Evolutionary conservation across 352 stramenopile genomes (phyloP), one percentile per base, ranked within the genome.

Genomic region (Globisporangium mamillatum): DNA sequence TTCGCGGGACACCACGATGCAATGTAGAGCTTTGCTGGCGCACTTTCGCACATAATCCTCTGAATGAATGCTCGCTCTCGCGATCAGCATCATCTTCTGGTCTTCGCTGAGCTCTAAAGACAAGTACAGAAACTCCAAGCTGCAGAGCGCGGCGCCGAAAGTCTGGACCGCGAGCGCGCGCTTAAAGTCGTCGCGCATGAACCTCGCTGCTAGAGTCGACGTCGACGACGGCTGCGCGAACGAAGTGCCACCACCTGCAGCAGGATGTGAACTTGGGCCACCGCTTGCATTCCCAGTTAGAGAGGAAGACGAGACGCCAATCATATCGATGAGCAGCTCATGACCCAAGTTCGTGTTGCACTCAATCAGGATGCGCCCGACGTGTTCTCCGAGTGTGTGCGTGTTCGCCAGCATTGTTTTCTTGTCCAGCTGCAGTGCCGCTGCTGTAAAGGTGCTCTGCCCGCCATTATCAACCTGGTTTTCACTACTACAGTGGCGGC

Each of bases 311-410:
- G 57, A 50, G 8, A 14, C 29, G 10, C 24, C 52, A 6, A 64
- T 57, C n/a, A 36, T 61, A 50, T 69, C 62, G 12, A 66, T 66
- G 29, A 73, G 63, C 44, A 73, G 34, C 55, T 73, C 65, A 22
- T 89, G 77, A 1, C 86, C 87, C 29, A 92, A 77, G 1, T 80
- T 69, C 10, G 85, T 84, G 63, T 83, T 92, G 53, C 83, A 91
- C 46, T 89, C 83, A 12, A 93, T 82, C 52, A 93, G 59, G 10
- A 91, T 78, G 24, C 88, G 83, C 3, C 84, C 80, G 3, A 93
- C 65, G 0, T 90, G 72, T 10, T 90, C 84, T 12, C 81, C 84
- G 14, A 94, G 67, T 14, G 73, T 67, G n/a, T 71, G 25, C 1
- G 44, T 56, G 60, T 78, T 69, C 2, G 60, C 64, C 2, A 68